Conservation (phyloP, 208 protist species). For the Porcisia deanei region DNA sequence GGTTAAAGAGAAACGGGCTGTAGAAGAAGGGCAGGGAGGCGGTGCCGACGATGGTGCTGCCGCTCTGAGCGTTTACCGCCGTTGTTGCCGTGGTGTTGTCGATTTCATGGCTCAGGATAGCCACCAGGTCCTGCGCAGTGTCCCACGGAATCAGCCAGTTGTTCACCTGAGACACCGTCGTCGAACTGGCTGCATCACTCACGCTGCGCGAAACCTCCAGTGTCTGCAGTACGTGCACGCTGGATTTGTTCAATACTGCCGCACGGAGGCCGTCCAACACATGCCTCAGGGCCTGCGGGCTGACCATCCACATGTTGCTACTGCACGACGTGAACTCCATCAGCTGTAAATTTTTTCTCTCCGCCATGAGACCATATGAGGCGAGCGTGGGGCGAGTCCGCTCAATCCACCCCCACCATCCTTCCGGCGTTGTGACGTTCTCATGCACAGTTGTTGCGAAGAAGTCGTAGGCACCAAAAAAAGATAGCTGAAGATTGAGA, state of each 20-base stretch:
- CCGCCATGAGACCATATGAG: conserved; percentile 28
- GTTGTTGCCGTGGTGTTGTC: conserved; percentile 5
- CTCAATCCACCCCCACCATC: conserved; percentile 45
- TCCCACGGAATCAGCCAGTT: conserved; percentile 43
- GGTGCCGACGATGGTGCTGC: conserved; percentile 2
- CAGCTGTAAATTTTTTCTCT: conserved; percentile 48
- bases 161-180: conserved; percentile 24
- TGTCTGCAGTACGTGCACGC: conserved; percentile 37
- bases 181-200: conserved; percentile 22
- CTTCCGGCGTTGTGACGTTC: conserved; percentile 20
- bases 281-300: conserved; percentile 42
- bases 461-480: conserved; percentile 55
- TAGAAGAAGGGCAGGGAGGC: conserved; percentile 42
- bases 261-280: conserved; percentile 21
- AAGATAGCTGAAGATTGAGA: conserved; percentile 46
- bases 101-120: conserved; percentile 28
- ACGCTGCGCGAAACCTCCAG: conserved; percentile 33
- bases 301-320: conserved; percentile 62
- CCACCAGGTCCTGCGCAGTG: conserved; percentile 35
- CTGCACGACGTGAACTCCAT: conserved; percentile 54
- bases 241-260: conserved; percentile 23
- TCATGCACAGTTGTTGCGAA: conserved; percentile 48
- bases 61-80: conserved; percentile 1
- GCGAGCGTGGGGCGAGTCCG: conserved; percentile 63
- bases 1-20: conserved; percentile 68